Percentiles rank a stretch among this genome's conserved stretches.
Conservation (phyloP, 2,329 filamentous ascomycete genomes). For the Sordariomycetes sp. region DNA sequence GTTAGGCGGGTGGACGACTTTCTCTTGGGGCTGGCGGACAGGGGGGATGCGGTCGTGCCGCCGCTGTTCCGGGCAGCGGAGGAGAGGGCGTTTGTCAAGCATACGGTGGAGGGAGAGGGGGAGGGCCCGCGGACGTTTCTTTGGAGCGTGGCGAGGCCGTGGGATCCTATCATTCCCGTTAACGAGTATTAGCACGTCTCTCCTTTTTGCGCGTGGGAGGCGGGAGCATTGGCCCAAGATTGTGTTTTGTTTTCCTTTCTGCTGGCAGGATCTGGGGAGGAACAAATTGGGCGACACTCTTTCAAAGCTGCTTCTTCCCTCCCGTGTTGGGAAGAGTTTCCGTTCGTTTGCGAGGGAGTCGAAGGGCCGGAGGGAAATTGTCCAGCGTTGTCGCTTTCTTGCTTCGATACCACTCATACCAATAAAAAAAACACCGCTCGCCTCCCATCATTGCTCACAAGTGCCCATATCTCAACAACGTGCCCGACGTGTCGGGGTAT, state of each 20-base stretch:
- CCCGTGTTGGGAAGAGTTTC: neutral
- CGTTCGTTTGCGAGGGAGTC: neutral
- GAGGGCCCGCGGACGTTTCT: slow-evolving; percentile 23
- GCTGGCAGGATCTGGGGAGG: neutral
- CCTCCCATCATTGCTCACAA: too few relatives aligned
- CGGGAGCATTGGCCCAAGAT: neutral
- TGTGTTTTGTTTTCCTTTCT: neutral
- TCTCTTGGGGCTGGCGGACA: slow-evolving; percentile 4
- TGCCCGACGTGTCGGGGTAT: too few relatives aligned
- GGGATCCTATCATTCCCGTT: slow-evolving; percentile 31
- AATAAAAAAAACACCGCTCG: neutral
- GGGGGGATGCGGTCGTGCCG: slow-evolving; percentile 11
- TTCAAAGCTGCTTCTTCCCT: neutral
- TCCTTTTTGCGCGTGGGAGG: neutral
- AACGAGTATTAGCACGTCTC: slow-evolving; percentile 6
- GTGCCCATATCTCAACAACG: too few relatives aligned
- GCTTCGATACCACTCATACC: neutral
- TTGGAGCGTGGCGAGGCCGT: slow-evolving; percentile 27
- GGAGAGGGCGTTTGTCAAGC: slow-evolving; percentile 8
- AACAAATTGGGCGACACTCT: neutral
- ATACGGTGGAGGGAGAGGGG: slow-evolving; percentile 1
- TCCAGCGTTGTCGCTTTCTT: neutral
- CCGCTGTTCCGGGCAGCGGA: slow-evolving; percentile 9
- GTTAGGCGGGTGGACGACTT: slow-evolving; percentile 21
- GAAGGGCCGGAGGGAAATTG: neutral